These are phyloP conservation scores for Cyphellophora europaea DNA, from an alignment of 2,329 filamentous ascomycete species.

Conservation along the genomic window DNA sequence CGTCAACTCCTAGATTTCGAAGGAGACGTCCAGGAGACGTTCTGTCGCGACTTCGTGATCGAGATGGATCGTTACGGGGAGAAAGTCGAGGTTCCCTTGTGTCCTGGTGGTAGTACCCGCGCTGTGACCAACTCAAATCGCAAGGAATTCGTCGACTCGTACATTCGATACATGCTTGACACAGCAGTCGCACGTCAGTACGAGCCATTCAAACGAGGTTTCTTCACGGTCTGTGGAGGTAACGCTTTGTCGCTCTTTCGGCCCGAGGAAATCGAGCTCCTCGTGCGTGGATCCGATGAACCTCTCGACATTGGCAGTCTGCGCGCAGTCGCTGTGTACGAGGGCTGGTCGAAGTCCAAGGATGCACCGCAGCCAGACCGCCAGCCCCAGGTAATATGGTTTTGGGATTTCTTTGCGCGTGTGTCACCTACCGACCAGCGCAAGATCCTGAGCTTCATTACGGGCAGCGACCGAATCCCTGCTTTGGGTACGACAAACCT, in stretches of 20 bases:
- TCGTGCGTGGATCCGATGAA: slow-evolving; percentile 79
- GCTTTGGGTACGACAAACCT: slow-evolving; percentile 77
- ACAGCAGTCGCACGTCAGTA: slow-evolving; percentile 71
- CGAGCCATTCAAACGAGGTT: slow-evolving; percentile 87
- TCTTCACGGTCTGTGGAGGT: slow-evolving; percentile 83
- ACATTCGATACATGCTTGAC: slow-evolving; percentile 72
- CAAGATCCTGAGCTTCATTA: slow-evolving; percentile 75
- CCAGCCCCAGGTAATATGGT: slow-evolving; percentile 69
- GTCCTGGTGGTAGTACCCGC: slow-evolving; percentile 60
- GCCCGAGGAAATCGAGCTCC: slow-evolving; percentile 82
- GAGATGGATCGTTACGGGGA: slow-evolving; percentile 70
- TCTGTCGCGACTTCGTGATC: slow-evolving; percentile 72
- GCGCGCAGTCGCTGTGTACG: slow-evolving; percentile 68
- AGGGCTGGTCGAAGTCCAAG: slow-evolving; percentile 58
- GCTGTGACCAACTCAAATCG: slow-evolving; percentile 78
- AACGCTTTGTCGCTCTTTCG: slow-evolving; percentile 81
- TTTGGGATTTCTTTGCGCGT: slow-evolving; percentile 72
- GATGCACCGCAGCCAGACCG: slow-evolving; percentile 33
- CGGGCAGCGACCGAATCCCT: slow-evolving; percentile 81
- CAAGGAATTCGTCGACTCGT: slow-evolving; percentile 77
- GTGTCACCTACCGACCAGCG: slow-evolving; percentile 61
- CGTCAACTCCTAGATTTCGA: slow-evolving; percentile 71
- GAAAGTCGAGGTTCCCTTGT: slow-evolving; percentile 58
- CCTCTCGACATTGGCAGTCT: slow-evolving; percentile 68
- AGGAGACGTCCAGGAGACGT: slow-evolving; percentile 70